phyloP scores from a whole-genome alignment of 441 rosid genomes.

The Erodium moschatum region DNA sequence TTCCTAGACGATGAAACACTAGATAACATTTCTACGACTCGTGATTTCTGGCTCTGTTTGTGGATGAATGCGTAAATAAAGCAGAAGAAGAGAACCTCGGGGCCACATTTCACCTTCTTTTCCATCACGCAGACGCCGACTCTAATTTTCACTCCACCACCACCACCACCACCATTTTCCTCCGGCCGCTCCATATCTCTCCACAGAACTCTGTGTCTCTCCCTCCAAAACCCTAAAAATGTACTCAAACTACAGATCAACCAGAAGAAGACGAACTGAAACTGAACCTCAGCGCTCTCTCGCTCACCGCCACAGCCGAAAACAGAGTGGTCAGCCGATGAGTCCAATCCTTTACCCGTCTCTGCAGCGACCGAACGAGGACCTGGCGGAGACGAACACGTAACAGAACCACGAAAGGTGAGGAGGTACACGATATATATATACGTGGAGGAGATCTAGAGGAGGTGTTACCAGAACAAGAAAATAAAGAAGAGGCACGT shows the following conservation, averaged over 20 bases:
- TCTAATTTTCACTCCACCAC: slow-evolving; percentile 43
- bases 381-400: slow-evolving; percentile 2
- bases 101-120: slow-evolving; percentile 98
- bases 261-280: not conserved
- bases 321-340: not conserved
- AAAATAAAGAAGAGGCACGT: not conserved
- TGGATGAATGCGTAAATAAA: slow-evolving; percentile 13
- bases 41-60: not conserved
- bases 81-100: slow-evolving; percentile 50
- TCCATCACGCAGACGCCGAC: slow-evolving; percentile 98
- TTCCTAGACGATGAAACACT: not conserved
- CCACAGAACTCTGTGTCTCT: not conserved
- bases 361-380: not conserved
- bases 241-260: not conserved
- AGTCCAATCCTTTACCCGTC: not conserved
- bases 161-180: not conserved
- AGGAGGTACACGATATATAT: not conserved
- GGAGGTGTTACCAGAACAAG: not conserved
- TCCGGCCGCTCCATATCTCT: not conserved
- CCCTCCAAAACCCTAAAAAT: not conserved
- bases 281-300: not conserved
- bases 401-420: not conserved
- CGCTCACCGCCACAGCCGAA: not conserved
- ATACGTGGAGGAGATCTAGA: slow-evolving; percentile 1
- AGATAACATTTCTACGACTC: not conserved